Base-by-base conservation (phyloP, 2,329 filamentous ascomycete genomes). In the Neophaeococcomyces aloes region DNA sequence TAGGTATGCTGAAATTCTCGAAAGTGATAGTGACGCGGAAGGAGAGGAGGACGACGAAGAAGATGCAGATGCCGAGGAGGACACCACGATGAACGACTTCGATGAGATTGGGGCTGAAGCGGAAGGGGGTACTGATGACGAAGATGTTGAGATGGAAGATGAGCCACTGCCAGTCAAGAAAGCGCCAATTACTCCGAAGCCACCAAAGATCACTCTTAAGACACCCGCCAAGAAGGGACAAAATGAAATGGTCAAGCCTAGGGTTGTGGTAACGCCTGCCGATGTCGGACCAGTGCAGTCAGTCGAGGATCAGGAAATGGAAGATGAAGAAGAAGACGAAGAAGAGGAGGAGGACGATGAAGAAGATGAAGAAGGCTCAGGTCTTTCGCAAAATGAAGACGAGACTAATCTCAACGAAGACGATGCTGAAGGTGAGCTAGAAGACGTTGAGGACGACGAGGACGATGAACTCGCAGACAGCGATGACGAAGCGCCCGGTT, bases 271-370 rank as follows among this genome's bases (percentile, higher is more conserved):
- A 10, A 60, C 58, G n/a, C 55, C 62, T 6, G 56, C 61, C 10
- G 58, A 58, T 25, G 54, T 56, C 11, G 61, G 61, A 18, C 54
- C 57, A 3, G 52, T 65, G 15, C 69, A 68, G 53, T 62, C 65
- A 17, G 64, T 70, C 3, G 67, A 71, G 52, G 62, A 64, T 29
- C 68, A 68, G 44, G 66, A 69, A 52, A 67, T 68, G 63, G 61
- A 67, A 29, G 49, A 66, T 33, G 23, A 27, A 10, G 23, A 27
- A 10, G 23, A 27, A 10, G 10, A 6, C 5, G 23, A 27, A 6
- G 23, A 27, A 5, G 10, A 27, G 5, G 57, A 63, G 4, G 63
- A 65, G 15, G 65, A 68, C 21, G 72, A 74, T 34, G 70, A 71
- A 29, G 71, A 73, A 8, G 73, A 75, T 33, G 66, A 69, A 30